phyloP scores from a whole-genome alignment of 768 basidiomycete genomes.

The Naganishia friedmannii region DNA sequence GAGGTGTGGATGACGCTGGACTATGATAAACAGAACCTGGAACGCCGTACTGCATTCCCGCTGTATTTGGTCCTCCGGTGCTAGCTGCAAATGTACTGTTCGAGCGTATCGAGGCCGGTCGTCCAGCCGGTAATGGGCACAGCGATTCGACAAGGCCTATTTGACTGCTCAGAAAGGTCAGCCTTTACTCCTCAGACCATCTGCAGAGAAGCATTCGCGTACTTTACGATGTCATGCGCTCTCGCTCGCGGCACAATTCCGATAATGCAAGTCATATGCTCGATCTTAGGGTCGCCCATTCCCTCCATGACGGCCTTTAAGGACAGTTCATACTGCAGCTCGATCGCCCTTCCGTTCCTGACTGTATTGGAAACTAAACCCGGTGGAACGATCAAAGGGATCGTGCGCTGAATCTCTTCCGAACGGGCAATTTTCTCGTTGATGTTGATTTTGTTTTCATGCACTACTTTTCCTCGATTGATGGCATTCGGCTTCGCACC shows the following conservation, averaged over 20 bases:
- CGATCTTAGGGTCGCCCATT: conserved; percentile 50
- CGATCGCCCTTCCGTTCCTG: conserved; percentile 65
- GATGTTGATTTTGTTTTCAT: conserved; percentile 69
- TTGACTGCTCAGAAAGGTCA: conserved; percentile 15
- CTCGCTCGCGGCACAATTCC: conserved; percentile 39
- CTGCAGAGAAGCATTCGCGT: not conserved
- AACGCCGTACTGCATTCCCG: conserved; percentile 17
- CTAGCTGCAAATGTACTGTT: conserved; percentile 17
- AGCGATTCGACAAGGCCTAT: conserved; percentile 30
- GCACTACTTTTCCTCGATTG: conserved; percentile 59
- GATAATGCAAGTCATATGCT: conserved; percentile 41
- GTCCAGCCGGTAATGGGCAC: conserved; percentile 19
- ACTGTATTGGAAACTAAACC: conserved; percentile 73
- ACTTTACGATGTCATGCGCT: conserved; percentile 42
- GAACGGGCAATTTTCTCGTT: conserved; percentile 69
- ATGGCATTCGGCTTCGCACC: conserved; percentile 56
- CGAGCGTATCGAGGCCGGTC: conserved; percentile 26
- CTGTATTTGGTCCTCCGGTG: not conserved
- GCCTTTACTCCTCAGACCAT: not conserved
- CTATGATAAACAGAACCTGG: conserved; percentile 17
- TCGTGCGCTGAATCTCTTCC: conserved; percentile 68
- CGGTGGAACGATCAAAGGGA: conserved; percentile 56
- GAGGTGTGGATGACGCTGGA: conserved; percentile 2
- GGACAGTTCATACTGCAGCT: conserved; percentile 73
- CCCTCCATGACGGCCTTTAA: conserved; percentile 76